phyloP scores from a whole-genome alignment of 2,329 filamentous ascomycete species.

The Clarireedia paspali region DNA sequence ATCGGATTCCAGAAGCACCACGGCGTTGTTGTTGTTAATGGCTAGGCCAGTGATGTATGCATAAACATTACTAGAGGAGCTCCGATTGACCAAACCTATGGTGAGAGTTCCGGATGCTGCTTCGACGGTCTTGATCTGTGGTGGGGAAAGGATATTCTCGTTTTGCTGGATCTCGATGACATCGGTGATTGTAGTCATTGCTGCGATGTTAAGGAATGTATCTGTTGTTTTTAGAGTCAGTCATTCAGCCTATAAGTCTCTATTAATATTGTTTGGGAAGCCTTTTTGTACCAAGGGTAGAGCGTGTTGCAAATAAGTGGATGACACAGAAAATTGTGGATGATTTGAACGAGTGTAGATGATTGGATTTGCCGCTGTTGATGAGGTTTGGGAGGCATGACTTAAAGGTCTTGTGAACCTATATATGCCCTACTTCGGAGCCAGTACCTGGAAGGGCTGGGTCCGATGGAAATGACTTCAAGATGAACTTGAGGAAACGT shows the following conservation, averaged over 20 bases:
- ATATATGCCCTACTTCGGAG: neutral
- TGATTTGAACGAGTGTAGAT: conserved; percentile 2
- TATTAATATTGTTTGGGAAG: neutral
- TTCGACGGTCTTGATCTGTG: conserved; percentile 5
- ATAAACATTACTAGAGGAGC: conserved; percentile 50
- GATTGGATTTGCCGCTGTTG: conserved; percentile 8
- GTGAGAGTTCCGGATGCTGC: conserved; percentile 36
- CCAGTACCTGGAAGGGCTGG: neutral
- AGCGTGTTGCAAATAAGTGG: neutral
- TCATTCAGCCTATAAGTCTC: neutral
- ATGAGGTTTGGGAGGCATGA: conserved; percentile 2
- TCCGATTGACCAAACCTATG: conserved; percentile 60
- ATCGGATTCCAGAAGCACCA: conserved; percentile 59
- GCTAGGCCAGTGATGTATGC: conserved; percentile 65
- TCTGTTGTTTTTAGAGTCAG: neutral
- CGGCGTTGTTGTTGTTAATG: conserved; percentile 48
- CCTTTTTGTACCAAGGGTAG: neutral
- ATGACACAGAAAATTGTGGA: neutral
- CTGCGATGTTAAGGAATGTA: conserved; percentile 1
- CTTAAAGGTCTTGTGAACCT: conserved; percentile 1
- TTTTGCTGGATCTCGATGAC: conserved; percentile 13
- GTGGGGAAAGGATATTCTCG: conserved; percentile 11
- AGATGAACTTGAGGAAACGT: neutral
- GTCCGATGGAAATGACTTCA: neutral
- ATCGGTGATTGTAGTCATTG: conserved; percentile 17